Base-by-base conservation (phyloP, 768 basidiomycete species). In the Hortiboletus campestris region DNA sequence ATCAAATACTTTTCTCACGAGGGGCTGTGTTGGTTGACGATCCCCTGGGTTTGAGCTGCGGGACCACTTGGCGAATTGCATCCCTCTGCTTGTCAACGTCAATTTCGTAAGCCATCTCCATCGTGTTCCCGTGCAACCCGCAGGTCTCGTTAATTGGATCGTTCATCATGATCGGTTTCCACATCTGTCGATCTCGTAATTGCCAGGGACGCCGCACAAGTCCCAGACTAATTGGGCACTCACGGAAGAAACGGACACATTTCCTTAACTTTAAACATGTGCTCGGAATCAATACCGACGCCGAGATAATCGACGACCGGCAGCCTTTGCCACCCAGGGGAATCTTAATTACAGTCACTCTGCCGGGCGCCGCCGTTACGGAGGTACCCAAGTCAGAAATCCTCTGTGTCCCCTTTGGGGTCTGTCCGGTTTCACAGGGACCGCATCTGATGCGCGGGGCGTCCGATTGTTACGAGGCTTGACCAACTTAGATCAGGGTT, bases 351-450 rank as follows among this genome's bases (percentile, higher is more conserved):
- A 62, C 55, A 52, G 55, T 50, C 49, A 19, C 40, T 51, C 55
- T 59, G 51, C 66, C 62, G 65, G 66, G 67, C 49, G 25, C 67
- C 67, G 50, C 65, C 66, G 65, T 63, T 16, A 58, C 63, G 61
- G 56, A 39, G 53, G 63, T 62, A 58, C 55, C 60, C 60, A 58
- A 53, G 63, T 46, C 50, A 50, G 59, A 51, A 61, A 53, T 43
- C 49, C 45, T 42, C 34, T 28, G 12, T 39, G 3, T 41, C 43
- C 45, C 61, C 34, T 49, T 60, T 51, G n/a, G 44, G 22, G 25
- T 43, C 44, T 46, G 34, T 49, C 61, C 34, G 49, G 57, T 63
- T 62, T 63, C 53, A 63, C 32, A 36, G 44, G 36, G 40, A 19
- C 62, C 43, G 46, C 45, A 60, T 64, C 53, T 31, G 57, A 53